These are phyloP conservation scores for Candida glucosophila DNA, from an alignment of 1,139 yeast genomes.

Conservation along the genomic window DNA sequence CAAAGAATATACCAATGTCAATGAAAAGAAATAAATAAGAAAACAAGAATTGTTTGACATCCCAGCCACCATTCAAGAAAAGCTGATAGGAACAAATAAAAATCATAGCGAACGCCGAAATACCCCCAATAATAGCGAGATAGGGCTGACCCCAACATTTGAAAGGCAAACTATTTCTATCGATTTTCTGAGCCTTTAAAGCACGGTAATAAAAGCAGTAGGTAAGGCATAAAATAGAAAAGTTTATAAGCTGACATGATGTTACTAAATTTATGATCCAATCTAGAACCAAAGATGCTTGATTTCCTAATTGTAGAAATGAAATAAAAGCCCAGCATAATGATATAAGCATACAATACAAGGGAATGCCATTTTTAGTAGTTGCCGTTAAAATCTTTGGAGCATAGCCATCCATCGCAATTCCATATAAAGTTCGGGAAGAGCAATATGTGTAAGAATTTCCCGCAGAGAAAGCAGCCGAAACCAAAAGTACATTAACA, in stretches of 20 bases:
- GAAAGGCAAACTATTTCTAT: conserved; percentile 47
- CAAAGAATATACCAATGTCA: conserved; percentile 45
- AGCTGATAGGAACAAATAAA: conserved; percentile 60
- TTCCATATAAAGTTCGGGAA: conserved; percentile 23
- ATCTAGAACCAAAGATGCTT: conserved; percentile 15
- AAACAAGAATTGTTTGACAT: conserved; percentile 50
- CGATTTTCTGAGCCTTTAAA: conserved; percentile 41
- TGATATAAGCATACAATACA: conserved; percentile 24
- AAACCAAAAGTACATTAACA: conserved; percentile 25
- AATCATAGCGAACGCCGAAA: conserved; percentile 40
- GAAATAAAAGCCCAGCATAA: conserved; percentile 39
- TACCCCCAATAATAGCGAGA: conserved; percentile 25
- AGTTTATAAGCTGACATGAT: conserved; percentile 23
- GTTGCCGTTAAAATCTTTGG: conserved; percentile 22
- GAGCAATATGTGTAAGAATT: conserved; percentile 27
- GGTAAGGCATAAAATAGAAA: conserved; percentile 15
- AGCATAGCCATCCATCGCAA: conserved; percentile 25
- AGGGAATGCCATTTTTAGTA: conserved; percentile 38
- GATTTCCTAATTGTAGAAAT: conserved; percentile 22
- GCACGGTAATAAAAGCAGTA: conserved; percentile 17
- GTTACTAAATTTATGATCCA: conserved; percentile 27
- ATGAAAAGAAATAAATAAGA: conserved; percentile 62
- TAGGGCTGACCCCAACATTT: conserved; percentile 37
- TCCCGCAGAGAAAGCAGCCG: conserved; percentile 46
- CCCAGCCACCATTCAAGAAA: conserved; percentile 60